These are phyloP conservation scores for Acacia acuminata DNA, from an alignment of 306 rosid genomes.

Conservation along the genomic window DNA sequence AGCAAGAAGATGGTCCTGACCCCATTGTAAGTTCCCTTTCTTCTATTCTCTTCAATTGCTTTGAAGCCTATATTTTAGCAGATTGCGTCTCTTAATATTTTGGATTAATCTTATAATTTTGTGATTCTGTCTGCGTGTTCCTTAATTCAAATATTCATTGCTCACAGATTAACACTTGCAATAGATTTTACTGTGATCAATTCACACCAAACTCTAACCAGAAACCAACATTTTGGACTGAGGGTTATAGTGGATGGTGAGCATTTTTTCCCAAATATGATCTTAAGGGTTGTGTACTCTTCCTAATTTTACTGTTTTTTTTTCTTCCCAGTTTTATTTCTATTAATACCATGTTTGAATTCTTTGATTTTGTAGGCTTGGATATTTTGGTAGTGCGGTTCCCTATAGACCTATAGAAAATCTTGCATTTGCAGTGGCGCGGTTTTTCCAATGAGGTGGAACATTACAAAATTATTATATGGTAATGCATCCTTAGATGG, in stretches of 20 bases:
- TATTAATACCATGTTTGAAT: neutral
- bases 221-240: slow-evolving; percentile 95
- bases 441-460: slow-evolving; percentile 92
- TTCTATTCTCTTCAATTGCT: neutral
- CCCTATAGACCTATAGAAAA: slow-evolving; percentile 91
- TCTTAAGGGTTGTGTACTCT: neutral
- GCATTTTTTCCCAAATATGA: slow-evolving; percentile 10
- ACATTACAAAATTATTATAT: slow-evolving; percentile 91
- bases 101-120: neutral
- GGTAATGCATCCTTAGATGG: slow-evolving; percentile 49
- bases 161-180: slow-evolving; percentile 89
- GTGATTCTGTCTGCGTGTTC: slow-evolving; percentile 2
- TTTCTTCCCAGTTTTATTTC: neutral
- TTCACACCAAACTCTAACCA: slow-evolving; percentile 71
- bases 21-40: slow-evolving; percentile 70
- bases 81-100: neutral
- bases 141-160: slow-evolving; percentile 17
- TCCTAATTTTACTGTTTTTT: neutral
- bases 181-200: slow-evolving; percentile 88
- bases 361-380: slow-evolving; percentile 58
- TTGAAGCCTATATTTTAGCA: neutral
- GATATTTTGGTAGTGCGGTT: slow-evolving; percentile 69
- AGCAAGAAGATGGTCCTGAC: slow-evolving; percentile 85
- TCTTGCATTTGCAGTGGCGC: slow-evolving; percentile 88
- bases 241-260: slow-evolving; percentile 91